A percentile compares a stretch with the other conserved stretches of the same genome.
phyloP scores from a whole-genome alignment of 768 basidiomycete species.

The Tulasnella sp. region DNA sequence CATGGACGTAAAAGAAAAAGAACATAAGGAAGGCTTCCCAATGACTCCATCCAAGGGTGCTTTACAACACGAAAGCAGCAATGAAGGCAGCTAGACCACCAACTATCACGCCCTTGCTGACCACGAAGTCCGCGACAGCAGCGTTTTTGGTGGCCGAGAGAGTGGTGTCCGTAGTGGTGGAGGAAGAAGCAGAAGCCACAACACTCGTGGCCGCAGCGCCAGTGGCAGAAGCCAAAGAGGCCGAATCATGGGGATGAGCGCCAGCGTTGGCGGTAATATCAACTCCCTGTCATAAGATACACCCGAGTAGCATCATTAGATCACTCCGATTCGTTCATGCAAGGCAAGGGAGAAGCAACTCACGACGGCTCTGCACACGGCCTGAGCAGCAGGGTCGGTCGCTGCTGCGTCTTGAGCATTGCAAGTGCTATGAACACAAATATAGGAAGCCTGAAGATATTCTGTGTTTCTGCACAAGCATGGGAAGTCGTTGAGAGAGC shows the following conservation, averaged over 20 bases:
- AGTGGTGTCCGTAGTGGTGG: neutral
- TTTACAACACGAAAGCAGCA: neutral
- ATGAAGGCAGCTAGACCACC: neutral
- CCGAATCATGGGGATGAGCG: neutral
- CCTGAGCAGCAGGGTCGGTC: neutral
- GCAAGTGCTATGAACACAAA: neutral
- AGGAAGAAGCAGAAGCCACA: neutral
- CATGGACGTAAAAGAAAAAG: neutral
- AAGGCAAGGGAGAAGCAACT: neutral
- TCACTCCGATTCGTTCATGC: neutral
- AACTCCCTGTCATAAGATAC: neutral
- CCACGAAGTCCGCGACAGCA: neutral
- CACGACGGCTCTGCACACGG: neutral
- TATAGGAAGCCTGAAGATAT: neutral
- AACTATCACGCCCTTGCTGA: neutral
- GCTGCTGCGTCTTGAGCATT: neutral
- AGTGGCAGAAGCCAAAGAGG: constrained; percentile 1
- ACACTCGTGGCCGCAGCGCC: neutral
- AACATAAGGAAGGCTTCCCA: neutral
- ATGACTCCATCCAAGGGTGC: neutral
- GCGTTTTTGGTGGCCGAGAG: neutral
- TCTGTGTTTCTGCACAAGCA: constrained; percentile 32
- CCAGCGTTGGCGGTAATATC: constrained; percentile 2
- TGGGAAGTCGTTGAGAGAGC: constrained; percentile 40
- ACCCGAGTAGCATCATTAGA: neutral